Percentiles rank a stretch among this genome's conserved stretches.
Evolutionary conservation across 2,329 filamentous ascomycete species (phyloP).

Genomic region (Paramyrothecium sp.): DNA sequence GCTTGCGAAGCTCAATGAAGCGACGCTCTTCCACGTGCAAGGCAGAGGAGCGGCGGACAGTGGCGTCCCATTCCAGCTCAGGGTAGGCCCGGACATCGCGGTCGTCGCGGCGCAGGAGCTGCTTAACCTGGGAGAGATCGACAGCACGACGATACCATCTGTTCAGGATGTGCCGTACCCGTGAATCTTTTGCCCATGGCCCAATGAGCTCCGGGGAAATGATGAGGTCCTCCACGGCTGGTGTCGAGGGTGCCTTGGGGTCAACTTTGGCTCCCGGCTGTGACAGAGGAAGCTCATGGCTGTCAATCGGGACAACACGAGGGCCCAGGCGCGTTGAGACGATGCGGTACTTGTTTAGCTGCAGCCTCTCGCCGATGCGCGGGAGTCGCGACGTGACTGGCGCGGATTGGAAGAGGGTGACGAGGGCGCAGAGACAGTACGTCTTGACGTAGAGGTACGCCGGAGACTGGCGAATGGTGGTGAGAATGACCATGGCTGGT

Average conservation of each 20-base stretch:
- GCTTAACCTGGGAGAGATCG: conserved; percentile 14
- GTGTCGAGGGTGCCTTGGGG: neutral
- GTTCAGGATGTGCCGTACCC: neutral
- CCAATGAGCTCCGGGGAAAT: neutral
- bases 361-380: conserved; percentile 5
- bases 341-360: neutral
- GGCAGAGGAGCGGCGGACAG: conserved; percentile 10
- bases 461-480: conserved; percentile 17
- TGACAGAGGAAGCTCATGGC: neutral
- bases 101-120: conserved; percentile 8
- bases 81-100: conserved; percentile 13
- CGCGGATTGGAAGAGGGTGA: conserved; percentile 16
- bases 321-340: neutral
- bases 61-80: conserved; percentile 15
- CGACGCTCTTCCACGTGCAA: conserved; percentile 9
- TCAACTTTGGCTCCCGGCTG: neutral
- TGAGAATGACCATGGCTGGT: conserved; percentile 16
- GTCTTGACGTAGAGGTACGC: conserved; percentile 19
- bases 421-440: conserved; percentile 17
- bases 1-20: conserved; percentile 12
- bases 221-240: neutral
- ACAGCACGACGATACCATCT: conserved; percentile 15
- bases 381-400: conserved; percentile 14
- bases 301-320: neutral
- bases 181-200: neutral